Conservation (phyloP, 1,284 basidiomycete species). For the Malassezia globosa region DNA sequence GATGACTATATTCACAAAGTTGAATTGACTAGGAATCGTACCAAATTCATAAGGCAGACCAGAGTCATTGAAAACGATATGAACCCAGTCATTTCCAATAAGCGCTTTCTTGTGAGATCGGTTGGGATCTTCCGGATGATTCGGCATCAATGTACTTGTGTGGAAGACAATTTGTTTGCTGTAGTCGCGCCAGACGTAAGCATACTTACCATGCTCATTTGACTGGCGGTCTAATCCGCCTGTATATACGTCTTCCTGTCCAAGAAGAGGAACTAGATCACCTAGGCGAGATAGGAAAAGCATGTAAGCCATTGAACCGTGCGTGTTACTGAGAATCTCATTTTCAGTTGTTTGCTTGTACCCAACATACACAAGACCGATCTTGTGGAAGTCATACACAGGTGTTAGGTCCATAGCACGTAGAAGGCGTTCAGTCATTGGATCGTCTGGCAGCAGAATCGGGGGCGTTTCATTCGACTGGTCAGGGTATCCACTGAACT, state of each 20-base stretch:
- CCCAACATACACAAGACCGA: constrained; percentile 90
- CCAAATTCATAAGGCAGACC: constrained; percentile 64
- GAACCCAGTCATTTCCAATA: constrained; percentile 47
- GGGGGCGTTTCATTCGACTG: constrained; percentile 43
- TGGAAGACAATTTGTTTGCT: constrained; percentile 92
- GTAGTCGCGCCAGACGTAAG: constrained; percentile 96
- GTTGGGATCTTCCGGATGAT: constrained; percentile 28
- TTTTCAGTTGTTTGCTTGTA: constrained; percentile 73
- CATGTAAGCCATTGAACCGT: constrained; percentile 88
- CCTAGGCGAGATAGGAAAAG: constrained; percentile 84
- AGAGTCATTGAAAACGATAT: constrained; percentile 79
- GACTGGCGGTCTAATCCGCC: constrained; percentile 79
- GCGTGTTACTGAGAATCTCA: constrained; percentile 78
- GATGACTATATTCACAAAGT: constrained; percentile 94
- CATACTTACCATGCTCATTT: constrained; percentile 57
- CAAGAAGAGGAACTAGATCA: constrained; percentile 74
- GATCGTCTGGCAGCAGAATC: constrained; percentile 51
- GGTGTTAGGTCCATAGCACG: constrained; percentile 71
- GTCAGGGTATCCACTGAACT: constrained; percentile 56
- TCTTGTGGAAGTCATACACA: constrained; percentile 93
- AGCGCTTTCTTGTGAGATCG: constrained; percentile 38
- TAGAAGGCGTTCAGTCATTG: constrained; percentile 57
- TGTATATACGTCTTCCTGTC: constrained; percentile 70
- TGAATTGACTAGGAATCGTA: constrained; percentile 82
- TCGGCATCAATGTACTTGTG: constrained; percentile 94